Conservation (phyloP, 2,329 filamentous ascomycete species). For the Penicillium sp. region DNA sequence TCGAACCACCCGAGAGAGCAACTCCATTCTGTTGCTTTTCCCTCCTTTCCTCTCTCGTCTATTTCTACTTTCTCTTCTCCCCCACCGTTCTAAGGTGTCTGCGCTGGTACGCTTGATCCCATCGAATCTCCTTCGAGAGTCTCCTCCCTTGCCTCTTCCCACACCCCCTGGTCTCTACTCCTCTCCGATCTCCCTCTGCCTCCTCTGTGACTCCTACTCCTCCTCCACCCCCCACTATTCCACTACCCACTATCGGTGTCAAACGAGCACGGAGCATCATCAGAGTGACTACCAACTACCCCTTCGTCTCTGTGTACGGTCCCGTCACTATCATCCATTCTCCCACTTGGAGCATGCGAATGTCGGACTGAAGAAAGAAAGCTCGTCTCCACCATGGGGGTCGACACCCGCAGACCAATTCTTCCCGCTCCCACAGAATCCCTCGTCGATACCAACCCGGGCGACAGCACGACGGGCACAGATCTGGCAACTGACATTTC, state of each 20-base stretch:
- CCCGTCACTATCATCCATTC: slow-evolving; percentile 17
- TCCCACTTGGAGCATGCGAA: slow-evolving; percentile 39
- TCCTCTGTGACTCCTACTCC: slow-evolving; percentile 14
- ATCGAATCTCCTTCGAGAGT: slow-evolving; percentile 16
- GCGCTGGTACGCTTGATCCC: slow-evolving; percentile 30
- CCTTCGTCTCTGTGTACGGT: slow-evolving; percentile 9
- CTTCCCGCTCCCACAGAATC: slow-evolving; percentile 57
- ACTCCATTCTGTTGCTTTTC: slow-evolving; percentile 19
- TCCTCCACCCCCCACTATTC: slow-evolving; percentile 13
- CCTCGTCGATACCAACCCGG: slow-evolving; percentile 47
- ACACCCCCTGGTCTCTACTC: slow-evolving; percentile 8
- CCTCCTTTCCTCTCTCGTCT: slow-evolving; percentile 11
- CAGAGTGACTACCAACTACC: slow-evolving; percentile 25
- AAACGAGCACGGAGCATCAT: slow-evolving; percentile 23
- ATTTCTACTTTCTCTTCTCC: slow-evolving; percentile 10
- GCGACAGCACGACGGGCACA: slow-evolving; percentile 48
- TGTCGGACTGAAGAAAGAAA: slow-evolving; percentile 34
- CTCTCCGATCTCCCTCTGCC: slow-evolving; percentile 11
- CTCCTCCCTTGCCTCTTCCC: slow-evolving; percentile 18
- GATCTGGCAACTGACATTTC: slow-evolving; percentile 56
- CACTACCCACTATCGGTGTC: slow-evolving; percentile 20
- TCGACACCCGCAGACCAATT: slow-evolving; percentile 53
- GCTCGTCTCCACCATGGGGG: slow-evolving; percentile 48
- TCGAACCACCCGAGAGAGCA: slow-evolving; percentile 15
- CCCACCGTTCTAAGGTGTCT: slow-evolving; percentile 21